Evolutionary conservation across 1,139 yeast species (phyloP), one percentile per base, ranked within the genome.

Genomic region (Candida tetrigidarum): DNA sequence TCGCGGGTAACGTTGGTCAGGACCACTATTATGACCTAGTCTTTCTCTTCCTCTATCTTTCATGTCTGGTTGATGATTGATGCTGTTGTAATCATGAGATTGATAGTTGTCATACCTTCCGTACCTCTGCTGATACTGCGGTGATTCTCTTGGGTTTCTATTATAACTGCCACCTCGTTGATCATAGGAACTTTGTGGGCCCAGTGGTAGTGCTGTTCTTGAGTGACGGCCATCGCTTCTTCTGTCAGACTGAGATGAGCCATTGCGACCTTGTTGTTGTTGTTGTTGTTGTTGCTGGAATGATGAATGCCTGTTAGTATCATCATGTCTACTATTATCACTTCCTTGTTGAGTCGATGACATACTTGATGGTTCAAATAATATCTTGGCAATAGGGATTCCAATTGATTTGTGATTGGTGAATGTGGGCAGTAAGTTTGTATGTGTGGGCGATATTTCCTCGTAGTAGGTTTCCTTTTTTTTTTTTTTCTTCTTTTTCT

Each of bases 31-130:
- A 16, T 10, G 33, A 10, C 19, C 35, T 28, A n/a, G 16, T 32
- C 52, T 43, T 23, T 45, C 52, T 42, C 57, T 42, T 19, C 52
- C 50, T 39, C 51, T 44, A 33, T 50, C 53, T 35, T 49, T 50
- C 43, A 50, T 47, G 3, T 47, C 51, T 25, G 39, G 42, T 9
- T 35, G 14, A 14, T 6, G n/a, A n/a, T n/a, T n/a, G n/a, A n/a
- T 19, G 27, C 14, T n/a, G n/a, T 19, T 10, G 29, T 35, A 22
- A n/a, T 28, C 12, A 10, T n/a, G 37, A 9, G 35, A 10, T 6
- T 14, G 41, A 38, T 37, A 6, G 5, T 7, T 23, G 5, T 16
- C 23, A 16, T 18, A 16, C 4, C 22, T 5, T 9, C 25, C 25
- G n/a, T n/a, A n/a, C n/a, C n/a, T n/a, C n/a, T n/a, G n/a, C n/a